Conservation (phyloP, 2,329 filamentous ascomycete species). For the Aspergillus quadricinctus region DNA sequence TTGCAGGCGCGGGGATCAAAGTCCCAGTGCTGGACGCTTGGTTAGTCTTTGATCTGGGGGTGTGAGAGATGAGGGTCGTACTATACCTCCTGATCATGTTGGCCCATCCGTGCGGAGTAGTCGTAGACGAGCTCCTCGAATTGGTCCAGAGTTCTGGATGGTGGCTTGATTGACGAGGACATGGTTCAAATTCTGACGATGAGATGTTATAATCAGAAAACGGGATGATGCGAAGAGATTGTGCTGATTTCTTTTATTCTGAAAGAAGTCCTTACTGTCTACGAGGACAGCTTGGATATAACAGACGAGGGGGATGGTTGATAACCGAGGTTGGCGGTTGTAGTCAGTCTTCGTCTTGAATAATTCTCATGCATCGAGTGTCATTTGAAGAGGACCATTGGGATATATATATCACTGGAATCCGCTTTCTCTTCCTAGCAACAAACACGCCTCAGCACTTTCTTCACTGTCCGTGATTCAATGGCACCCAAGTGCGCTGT, state of each 20-base stretch:
- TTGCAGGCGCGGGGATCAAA: constrained; percentile 24
- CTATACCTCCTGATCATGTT: constrained; percentile 14
- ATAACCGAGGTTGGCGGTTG: constrained; percentile 9
- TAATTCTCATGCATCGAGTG: not conserved
- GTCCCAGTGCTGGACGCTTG: constrained; percentile 26
- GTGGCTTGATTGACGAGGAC: constrained; percentile 15
- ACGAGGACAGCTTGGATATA: not conserved
- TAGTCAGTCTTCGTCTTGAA: not conserved
- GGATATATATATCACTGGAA: not conserved
- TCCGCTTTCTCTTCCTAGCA: not conserved
- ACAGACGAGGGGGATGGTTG: not conserved
- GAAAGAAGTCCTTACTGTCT: not conserved
- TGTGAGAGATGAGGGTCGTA: not conserved
- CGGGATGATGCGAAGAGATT: not conserved
- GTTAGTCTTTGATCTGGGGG: not conserved
- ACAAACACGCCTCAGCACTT: not conserved
- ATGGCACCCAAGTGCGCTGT: not conserved
- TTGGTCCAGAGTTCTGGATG: constrained; percentile 24
- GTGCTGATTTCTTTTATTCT: no score
- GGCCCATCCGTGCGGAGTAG: constrained; percentile 19
- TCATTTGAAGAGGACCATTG: not conserved
- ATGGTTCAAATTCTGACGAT: constrained; percentile 7
- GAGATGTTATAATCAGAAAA: not conserved
- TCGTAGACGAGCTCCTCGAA: constrained; percentile 30
- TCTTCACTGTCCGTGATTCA: not conserved